Percentiles rank a stretch among this genome's conserved stretches.
These are phyloP conservation scores for Pythium insidiosum DNA, from an alignment of 352 stramenopile species.

Conservation along the genomic window DNA sequence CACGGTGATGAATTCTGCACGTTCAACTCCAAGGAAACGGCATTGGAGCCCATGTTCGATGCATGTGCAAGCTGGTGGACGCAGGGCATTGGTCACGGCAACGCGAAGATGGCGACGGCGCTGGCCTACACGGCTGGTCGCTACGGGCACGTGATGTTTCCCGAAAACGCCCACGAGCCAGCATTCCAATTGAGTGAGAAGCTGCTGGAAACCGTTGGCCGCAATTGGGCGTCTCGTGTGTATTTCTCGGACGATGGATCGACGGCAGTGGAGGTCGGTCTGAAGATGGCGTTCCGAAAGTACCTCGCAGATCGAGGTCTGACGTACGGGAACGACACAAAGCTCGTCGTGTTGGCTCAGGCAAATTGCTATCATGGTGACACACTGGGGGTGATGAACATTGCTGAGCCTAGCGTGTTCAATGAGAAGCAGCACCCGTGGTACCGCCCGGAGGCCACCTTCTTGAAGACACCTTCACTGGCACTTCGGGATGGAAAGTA, in stretches of 20 bases:
- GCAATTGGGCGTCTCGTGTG: slow-evolving; percentile 79
- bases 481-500: slow-evolving; percentile 50
- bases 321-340: slow-evolving; percentile 37
- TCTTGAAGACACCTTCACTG: slow-evolving; percentile 75
- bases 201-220: slow-evolving; percentile 68
- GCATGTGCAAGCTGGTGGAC: slow-evolving; percentile 92
- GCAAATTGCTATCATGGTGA: slow-evolving; percentile 90
- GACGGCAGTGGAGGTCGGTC: slow-evolving; percentile 84
- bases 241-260: slow-evolving; percentile 91
- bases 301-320: slow-evolving; percentile 61
- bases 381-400: slow-evolving; percentile 88
- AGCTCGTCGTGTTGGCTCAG: slow-evolving; percentile 78
- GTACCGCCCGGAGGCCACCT: slow-evolving; percentile 81
- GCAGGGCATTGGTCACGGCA: slow-evolving; percentile 86
- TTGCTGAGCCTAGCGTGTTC: slow-evolving; percentile 87
- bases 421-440: slow-evolving; percentile 90
- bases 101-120: slow-evolving; percentile 80
- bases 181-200: slow-evolving; percentile 72
- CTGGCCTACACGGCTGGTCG: slow-evolving; percentile 84
- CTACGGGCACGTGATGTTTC: slow-evolving; percentile 92
- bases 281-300: slow-evolving; percentile 91
- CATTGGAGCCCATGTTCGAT: slow-evolving; percentile 74
- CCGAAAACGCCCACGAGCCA: slow-evolving; percentile 84
- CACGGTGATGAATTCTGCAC: slow-evolving; percentile 83
- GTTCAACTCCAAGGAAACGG: slow-evolving; percentile 37